Conservation (phyloP, 2,329 filamentous ascomycete genomes). For the Furcasterigmium furcatum region DNA sequence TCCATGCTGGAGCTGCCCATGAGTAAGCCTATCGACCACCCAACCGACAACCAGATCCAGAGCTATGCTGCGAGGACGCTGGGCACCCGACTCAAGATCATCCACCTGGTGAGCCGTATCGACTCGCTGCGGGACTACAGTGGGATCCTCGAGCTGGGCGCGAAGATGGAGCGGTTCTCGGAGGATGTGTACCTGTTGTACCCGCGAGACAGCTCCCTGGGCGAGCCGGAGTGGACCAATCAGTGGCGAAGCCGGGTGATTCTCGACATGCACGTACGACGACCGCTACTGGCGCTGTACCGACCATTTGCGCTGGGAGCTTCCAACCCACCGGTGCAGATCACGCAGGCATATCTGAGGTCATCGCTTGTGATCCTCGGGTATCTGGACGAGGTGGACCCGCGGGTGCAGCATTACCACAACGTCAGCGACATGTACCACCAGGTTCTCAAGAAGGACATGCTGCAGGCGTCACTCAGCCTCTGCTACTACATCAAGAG, state of each 20-base stretch:
- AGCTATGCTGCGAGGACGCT: constrained; percentile 51
- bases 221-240: constrained; percentile 41
- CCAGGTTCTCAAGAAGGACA: constrained; percentile 49
- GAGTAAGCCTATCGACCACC: constrained; percentile 46
- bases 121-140: constrained; percentile 50
- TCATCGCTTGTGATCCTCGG: constrained; percentile 54
- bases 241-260: constrained; percentile 49
- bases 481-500: constrained; percentile 52
- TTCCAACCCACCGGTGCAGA: constrained; percentile 45
- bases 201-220: constrained; percentile 39
- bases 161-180: constrained; percentile 49
- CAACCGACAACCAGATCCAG: constrained; percentile 51
- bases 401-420: constrained; percentile 39
- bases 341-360: constrained; percentile 48
- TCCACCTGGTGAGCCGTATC: constrained; percentile 46
- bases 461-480: constrained; percentile 52
- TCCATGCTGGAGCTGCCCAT: constrained; percentile 46
- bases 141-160: constrained; percentile 49
- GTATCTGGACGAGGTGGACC: constrained; percentile 52
- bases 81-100: constrained; percentile 44
- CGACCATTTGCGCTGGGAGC: constrained; percentile 52
- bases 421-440: constrained; percentile 50
- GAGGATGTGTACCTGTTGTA: constrained; percentile 53
- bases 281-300: constrained; percentile 50
- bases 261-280: constrained; percentile 51